Base-by-base conservation (phyloP, 495 filamentous ascomycete genomes). In the Penicillium lividum region DNA sequence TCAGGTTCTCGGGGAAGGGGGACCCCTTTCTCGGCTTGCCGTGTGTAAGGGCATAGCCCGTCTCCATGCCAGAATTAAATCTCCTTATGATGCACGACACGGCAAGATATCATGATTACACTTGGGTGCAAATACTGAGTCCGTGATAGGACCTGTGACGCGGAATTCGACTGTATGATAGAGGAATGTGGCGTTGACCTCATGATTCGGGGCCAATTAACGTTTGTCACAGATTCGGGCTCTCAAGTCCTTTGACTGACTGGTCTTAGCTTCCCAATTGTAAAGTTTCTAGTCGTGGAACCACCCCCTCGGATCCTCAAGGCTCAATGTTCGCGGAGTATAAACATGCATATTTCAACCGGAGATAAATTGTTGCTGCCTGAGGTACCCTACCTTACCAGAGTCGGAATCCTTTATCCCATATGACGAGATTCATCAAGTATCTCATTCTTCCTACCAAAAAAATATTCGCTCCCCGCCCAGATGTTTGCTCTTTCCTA, bases 21-120 rank as follows among this genome's bases (percentile, higher is more conserved):
- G 8, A 31, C 44, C 44, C 44, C 46, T 49, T 49, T 49, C 27
- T 49, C 46, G 46, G 46, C 46, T 49, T 49, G 46, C 28, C 46
- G 46, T 49, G 46, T n/a, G 11, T 30, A 13, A 49, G 46, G 7
- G 28, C 25, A 49, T 15, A n/a, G 13, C 46, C 46, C 46, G 25
- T 9, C 28, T 31, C 15, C 13, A 40, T 40, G 4, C 38, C 38
- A 3, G n/a, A 16, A 40, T 40, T 16, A n/a, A 40, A 15, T 40
- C 38, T 40, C 38, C 3, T 16, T 40, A 40, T 40, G 38, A 40
- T 40, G 44, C 22, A 47, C 7, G 44, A 47, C 42, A 25, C 5
- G 27, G 1, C 8, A 27, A 29, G 9, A 15, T 29, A 28, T 28
- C 22, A 28, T 4, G 11, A 15, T 29, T 29, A 28, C n/a, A 10